A percentile compares a stretch with the other conserved stretches of the same genome.
phyloP scores from a whole-genome alignment of 495 filamentous ascomycete genomes.

The Friedmanniomyces simplex region DNA sequence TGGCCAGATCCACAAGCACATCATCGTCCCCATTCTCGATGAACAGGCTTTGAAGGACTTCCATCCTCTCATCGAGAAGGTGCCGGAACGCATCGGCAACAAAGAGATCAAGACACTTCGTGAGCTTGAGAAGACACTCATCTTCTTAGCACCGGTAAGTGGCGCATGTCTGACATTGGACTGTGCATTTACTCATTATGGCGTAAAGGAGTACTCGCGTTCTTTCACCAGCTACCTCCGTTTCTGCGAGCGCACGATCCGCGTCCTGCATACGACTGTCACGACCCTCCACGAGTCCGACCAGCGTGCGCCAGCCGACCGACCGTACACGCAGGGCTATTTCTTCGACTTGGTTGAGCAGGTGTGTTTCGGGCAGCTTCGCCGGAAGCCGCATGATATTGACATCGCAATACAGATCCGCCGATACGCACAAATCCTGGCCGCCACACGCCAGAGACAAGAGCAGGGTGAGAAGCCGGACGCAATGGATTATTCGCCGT shows the following conservation, averaged over 20 bases:
- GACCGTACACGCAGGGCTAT: conserved; percentile 83
- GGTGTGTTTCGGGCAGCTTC: conserved; percentile 34
- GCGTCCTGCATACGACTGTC: conserved; percentile 73
- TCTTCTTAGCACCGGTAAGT: conserved; percentile 86
- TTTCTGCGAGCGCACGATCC: conserved; percentile 80
- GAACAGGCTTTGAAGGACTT: conserved; percentile 58
- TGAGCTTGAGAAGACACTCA: conserved; percentile 80
- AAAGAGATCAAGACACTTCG: conserved; percentile 76
- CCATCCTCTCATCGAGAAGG: conserved; percentile 62
- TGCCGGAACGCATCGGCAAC: conserved; percentile 63
- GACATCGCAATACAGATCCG: conserved; percentile 23
- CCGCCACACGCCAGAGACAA: conserved; percentile 39
- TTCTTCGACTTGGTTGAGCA: conserved; percentile 89
- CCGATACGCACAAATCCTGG: conserved; percentile 38
- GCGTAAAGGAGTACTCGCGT: conserved; percentile 63
- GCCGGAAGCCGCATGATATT: background rate
- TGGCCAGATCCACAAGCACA: conserved; percentile 45
- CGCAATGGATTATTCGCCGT: conserved; percentile 35
- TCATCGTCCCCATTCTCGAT: conserved; percentile 47
- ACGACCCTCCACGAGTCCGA: conserved; percentile 70
- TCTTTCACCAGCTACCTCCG: conserved; percentile 58
- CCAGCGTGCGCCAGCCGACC: conserved; percentile 66
- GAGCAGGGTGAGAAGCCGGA: conserved; percentile 30
- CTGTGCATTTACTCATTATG: conserved; percentile 54
- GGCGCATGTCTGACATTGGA: conserved; percentile 5